phyloP scores from a whole-genome alignment of 176 grass and related monocot genomes.

The Raddia distichophylla region DNA sequence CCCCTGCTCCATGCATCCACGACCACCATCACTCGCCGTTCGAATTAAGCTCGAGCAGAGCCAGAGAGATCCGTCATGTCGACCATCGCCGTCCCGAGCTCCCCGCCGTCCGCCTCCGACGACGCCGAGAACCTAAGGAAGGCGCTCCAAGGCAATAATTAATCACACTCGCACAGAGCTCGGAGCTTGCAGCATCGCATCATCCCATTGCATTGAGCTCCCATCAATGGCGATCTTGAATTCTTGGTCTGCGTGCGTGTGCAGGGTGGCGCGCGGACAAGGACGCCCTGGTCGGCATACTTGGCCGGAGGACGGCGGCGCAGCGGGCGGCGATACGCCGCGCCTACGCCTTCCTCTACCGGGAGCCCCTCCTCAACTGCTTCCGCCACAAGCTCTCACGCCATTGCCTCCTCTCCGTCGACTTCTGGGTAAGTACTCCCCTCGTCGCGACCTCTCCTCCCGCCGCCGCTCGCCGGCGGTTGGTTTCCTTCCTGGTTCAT shows the following conservation, averaged over 20 bases:
- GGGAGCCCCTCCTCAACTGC: constrained; percentile 60
- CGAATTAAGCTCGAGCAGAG: neutral
- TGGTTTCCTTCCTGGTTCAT: neutral
- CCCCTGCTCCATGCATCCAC: neutral
- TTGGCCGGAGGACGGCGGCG: constrained; percentile 58
- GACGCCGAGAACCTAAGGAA: constrained; percentile 58
- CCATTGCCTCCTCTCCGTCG: constrained; percentile 40
- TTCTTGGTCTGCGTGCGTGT: neutral
- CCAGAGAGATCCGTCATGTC: constrained; percentile 38
- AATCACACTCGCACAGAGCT: too few relatives aligned
- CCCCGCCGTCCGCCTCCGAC: constrained; percentile 42
- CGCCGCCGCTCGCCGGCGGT: too few relatives aligned
- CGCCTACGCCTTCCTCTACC: constrained; percentile 65
- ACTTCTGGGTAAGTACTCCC: constrained; percentile 60
- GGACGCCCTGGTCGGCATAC: constrained; percentile 50
- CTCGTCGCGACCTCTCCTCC: too few relatives aligned
- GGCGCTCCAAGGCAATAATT: constrained; percentile 61
- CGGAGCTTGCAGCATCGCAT: neutral
- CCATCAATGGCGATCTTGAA: neutral
- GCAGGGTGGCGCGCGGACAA: constrained; percentile 79
- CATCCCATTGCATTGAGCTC: too few relatives aligned
- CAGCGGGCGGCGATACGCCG: constrained; percentile 64
- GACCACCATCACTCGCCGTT: neutral
- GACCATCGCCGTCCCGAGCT: constrained; percentile 45
- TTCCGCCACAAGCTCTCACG: constrained; percentile 62